A percentile compares a stretch with the other conserved stretches of the same genome.
phyloP scores from a whole-genome alignment of 1,284 basidiomycete genomes.

The Singerocomus inundabilis region DNA sequence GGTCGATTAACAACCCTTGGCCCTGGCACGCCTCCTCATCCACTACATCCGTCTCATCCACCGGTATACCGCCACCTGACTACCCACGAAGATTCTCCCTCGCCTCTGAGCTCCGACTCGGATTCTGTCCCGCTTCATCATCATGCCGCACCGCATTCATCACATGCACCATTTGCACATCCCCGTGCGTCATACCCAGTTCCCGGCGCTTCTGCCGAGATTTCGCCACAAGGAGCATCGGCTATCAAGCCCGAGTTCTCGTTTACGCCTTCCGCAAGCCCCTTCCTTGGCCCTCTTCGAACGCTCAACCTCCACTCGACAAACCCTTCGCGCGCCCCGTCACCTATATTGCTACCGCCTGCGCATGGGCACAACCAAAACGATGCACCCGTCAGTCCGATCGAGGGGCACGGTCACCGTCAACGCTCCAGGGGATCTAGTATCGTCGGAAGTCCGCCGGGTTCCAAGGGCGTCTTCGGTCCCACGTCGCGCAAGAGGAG shows the following conservation, averaged over 20 bases:
- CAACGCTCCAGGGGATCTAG: conserved; percentile 31
- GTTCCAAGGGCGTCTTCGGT: conserved; percentile 26
- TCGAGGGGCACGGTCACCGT: conserved; percentile 31
- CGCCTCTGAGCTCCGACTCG: conserved; percentile 67
- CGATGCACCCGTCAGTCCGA: conserved; percentile 33
- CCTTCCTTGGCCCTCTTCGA: conserved; percentile 81
- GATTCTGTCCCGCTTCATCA: conserved; percentile 44
- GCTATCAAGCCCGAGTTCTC: conserved; percentile 35
- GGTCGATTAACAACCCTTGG: conserved; percentile 28
- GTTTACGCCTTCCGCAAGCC: conserved; percentile 70
- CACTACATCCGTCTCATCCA: conserved; percentile 32
- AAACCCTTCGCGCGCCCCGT: conserved; percentile 63
- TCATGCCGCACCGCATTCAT: conserved; percentile 27
- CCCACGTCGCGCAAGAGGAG: conserved; percentile 32
- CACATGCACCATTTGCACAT: conserved; percentile 25
- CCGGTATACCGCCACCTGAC: conserved; percentile 37
- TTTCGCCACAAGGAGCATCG: conserved; percentile 28
- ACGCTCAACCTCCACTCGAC: conserved; percentile 70
- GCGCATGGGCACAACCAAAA: conserved; percentile 32
- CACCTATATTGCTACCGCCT: conserved; percentile 63
- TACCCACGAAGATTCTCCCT: conserved; percentile 58
- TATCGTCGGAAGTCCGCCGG: conserved; percentile 43
- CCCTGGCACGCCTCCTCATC: conserved; percentile 41
- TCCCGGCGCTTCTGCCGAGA: conserved; percentile 18
- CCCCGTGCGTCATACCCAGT: conserved; percentile 24